Conservation (phyloP, 345 rosid species). For the Eucalyptus erythrocorys region DNA sequence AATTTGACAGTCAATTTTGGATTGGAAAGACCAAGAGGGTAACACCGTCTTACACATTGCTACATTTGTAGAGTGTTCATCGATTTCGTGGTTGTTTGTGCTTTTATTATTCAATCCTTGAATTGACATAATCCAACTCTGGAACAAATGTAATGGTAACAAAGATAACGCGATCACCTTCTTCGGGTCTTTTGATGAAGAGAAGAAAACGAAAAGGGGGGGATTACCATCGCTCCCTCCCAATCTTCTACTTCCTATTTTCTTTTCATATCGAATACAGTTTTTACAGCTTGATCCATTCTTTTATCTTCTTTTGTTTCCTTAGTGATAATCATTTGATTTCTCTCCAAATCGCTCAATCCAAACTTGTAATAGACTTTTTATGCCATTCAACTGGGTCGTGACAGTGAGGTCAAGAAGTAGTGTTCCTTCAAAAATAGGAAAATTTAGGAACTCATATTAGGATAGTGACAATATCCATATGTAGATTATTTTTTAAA, state of each 20-base stretch:
- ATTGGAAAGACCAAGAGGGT: rapidly evolving
- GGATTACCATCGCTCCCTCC: neutral
- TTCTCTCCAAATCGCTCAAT: neutral
- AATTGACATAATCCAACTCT: neutral
- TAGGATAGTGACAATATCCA: neutral
- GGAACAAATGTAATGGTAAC: neutral
- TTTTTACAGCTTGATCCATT: neutral
- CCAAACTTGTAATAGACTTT: neutral
- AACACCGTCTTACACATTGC: rapidly evolving
- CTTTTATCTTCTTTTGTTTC: neutral
- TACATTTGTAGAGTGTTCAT: rapidly evolving
- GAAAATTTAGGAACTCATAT: neutral
- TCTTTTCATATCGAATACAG: too few species aligned
- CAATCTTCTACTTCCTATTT: too few species aligned
- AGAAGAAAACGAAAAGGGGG: neutral
- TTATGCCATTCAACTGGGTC: neutral
- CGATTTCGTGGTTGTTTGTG: neutral
- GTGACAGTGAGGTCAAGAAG: neutral
- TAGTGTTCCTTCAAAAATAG: too few species aligned
- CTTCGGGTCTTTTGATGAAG: neutral
- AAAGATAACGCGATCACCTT: neutral
- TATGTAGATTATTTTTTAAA: neutral
- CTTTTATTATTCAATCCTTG: neutral
- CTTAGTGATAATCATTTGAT: neutral
- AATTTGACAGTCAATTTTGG: rapidly evolving